Conservation (phyloP, 768 basidiomycete genomes). For the Macrolepiota albuminosa region DNA sequence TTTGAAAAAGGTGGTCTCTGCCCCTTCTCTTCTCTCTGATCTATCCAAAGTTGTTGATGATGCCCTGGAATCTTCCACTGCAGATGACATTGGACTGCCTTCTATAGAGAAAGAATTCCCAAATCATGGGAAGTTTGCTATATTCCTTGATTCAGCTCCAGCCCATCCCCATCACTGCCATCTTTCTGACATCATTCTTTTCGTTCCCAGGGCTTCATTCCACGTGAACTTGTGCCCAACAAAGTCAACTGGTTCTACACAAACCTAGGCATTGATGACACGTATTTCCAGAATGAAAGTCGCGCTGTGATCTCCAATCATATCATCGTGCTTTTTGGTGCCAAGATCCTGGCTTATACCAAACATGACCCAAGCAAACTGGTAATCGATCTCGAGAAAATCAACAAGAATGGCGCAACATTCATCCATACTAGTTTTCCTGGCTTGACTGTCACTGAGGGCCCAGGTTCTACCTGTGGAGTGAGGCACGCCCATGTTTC, state of each 20-base stretch:
- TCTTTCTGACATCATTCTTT: conserved; percentile 8
- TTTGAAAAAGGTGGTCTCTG: background rate
- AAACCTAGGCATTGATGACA: conserved; percentile 85
- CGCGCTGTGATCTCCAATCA: conserved; percentile 75
- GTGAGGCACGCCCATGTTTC: conserved; percentile 47
- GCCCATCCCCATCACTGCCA: conserved; percentile 5
- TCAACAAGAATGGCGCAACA: conserved; percentile 82
- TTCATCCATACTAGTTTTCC: conserved; percentile 92
- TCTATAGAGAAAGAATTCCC: background rate
- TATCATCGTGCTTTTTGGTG: conserved; percentile 91
- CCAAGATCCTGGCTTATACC: conserved; percentile 90
- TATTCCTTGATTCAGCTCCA: background rate
- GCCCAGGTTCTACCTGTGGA: conserved; percentile 91
- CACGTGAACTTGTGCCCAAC: conserved; percentile 75
- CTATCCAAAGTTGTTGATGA: background rate
- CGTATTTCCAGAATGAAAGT: conserved; percentile 82
- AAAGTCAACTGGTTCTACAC: conserved; percentile 98
- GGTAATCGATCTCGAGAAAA: conserved; percentile 93
- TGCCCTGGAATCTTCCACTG: background rate
- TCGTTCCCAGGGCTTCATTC: conserved; percentile 77
- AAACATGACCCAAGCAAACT: conserved; percentile 88
- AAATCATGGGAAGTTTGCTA: background rate
- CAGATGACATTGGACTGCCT: background rate
- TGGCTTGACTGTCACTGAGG: conserved; percentile 75
- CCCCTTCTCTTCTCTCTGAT: background rate